These are phyloP conservation scores for Fusarium sp. DNA, from an alignment of 2,329 filamentous ascomycete genomes.

Conservation along the genomic window DNA sequence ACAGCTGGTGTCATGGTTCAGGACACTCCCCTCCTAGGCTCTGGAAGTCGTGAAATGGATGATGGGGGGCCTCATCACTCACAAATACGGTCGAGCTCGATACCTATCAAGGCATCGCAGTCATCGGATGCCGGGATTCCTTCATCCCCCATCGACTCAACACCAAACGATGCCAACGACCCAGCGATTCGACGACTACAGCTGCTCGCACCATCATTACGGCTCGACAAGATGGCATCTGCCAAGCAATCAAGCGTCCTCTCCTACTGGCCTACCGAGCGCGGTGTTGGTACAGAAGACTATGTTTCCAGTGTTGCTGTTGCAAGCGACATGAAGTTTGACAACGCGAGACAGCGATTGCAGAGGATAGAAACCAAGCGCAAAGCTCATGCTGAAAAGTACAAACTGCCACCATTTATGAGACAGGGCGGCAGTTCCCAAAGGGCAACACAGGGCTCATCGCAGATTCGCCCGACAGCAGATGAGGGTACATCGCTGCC, in stretches of 20 bases:
- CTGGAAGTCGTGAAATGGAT: slow-evolving; percentile 14
- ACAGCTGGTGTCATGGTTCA: slow-evolving; percentile 50
- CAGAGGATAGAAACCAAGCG: slow-evolving; percentile 47
- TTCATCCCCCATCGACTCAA: slow-evolving; percentile 32
- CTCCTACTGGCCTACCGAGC: slow-evolving; percentile 52
- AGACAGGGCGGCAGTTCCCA: slow-evolving; percentile 39
- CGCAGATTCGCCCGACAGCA: slow-evolving; percentile 23
- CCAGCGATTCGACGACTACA: slow-evolving; percentile 48
- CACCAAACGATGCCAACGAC: slow-evolving; percentile 33
- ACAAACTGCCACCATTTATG: slow-evolving; percentile 45
- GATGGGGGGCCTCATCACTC: slow-evolving; percentile 3
- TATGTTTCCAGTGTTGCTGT: slow-evolving; percentile 52
- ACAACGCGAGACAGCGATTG: slow-evolving; percentile 47
- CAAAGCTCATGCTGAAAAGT: slow-evolving; percentile 48
- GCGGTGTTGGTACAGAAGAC: slow-evolving; percentile 46
- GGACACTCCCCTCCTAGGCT: slow-evolving; percentile 44
- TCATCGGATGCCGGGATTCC: slow-evolving; percentile 33
- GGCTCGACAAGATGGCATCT: slow-evolving; percentile 38
- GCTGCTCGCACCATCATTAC: slow-evolving; percentile 47
- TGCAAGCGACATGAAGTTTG: slow-evolving; percentile 49
- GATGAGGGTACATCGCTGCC: slow-evolving; percentile 27
- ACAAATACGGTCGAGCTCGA: slow-evolving; percentile 21
- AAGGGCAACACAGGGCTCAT: slow-evolving; percentile 21
- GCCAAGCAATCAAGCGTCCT: slow-evolving; percentile 46
- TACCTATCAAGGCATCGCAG: slow-evolving; percentile 42